phyloP scores from a whole-genome alignment of 805 yeast genomes.

The Wickerhamia fluorescens region DNA sequence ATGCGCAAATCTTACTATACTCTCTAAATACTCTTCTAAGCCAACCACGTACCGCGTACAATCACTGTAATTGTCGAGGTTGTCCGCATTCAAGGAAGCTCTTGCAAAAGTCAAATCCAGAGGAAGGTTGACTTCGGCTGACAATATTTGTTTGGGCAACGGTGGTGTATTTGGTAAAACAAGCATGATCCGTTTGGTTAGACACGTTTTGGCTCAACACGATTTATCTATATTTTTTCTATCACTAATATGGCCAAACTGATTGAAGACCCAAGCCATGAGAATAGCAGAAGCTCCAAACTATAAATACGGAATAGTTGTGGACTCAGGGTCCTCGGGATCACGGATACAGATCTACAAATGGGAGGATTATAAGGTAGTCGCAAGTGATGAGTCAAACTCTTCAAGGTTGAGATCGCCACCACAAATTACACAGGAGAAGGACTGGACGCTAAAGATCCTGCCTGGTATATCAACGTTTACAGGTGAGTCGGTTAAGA shows the following conservation, averaged over 20 bases:
- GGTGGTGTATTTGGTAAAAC: constrained; percentile 31
- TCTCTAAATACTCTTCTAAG: constrained; percentile 29
- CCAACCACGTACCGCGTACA: constrained; percentile 23
- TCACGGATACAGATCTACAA: constrained; percentile 78
- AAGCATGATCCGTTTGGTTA: constrained; percentile 22
- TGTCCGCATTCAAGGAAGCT: constrained; percentile 9
- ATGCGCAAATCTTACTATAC: constrained; percentile 11
- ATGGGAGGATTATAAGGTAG: constrained; percentile 51
- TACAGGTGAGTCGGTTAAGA: constrained; percentile 33
- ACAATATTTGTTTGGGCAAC: constrained; percentile 11
- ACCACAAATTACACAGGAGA: constrained; percentile 58
- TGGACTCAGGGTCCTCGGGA: constrained; percentile 96
- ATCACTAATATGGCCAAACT: too few species aligned
- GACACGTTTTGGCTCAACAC: too few species aligned
- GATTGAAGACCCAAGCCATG: too few species aligned
- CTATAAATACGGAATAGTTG: constrained; percentile 77
- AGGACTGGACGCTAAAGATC: constrained; percentile 65
- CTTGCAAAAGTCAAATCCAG: constrained; percentile 11
- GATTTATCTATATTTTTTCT: too few species aligned
- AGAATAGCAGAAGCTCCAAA: too few species aligned
- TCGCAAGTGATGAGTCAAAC: constrained; percentile 26
- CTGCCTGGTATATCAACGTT: constrained; percentile 81
- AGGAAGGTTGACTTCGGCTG: constrained; percentile 3
- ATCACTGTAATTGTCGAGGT: constrained; percentile 14
- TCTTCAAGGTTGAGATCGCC: constrained; percentile 57